Evolutionary conservation across 2,329 filamentous ascomycete genomes (phyloP), one percentile per base, ranked within the genome.

Genomic region (Fusarium sarcochroum): DNA sequence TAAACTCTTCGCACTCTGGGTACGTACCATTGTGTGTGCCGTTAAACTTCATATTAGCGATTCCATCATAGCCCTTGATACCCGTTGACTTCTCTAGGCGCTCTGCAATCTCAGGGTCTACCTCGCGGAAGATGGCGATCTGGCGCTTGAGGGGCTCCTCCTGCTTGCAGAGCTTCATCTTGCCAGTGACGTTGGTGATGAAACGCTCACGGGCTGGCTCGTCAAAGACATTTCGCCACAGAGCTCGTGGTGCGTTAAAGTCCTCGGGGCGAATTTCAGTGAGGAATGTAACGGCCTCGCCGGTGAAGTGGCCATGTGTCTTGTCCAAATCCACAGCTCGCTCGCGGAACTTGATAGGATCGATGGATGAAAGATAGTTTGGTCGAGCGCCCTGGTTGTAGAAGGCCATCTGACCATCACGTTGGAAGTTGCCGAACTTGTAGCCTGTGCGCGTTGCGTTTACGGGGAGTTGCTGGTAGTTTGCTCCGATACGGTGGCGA

Each of bases 91-190:
- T 89, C 81, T 90, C 88, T 1, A 90, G 74, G 1, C 87, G 80
- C 11, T 78, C 74, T 0, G 87, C 88, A 27, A 90, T 79, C 49
- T 90, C 87, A 1, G 85, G 80, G 8, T 84, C 85, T 0, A 90
- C 88, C 73, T 90, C 87, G 3, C 88, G 81, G 82, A 90, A 90
- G 74, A 90, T 90, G 52, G 83, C 85, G 61, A 90, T 90, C 77
- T 90, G 87, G 17, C 88, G 80, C 82, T 88, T 89, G 76, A 90
- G 80, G 5, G 89, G 85, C 75, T 90, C 88, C 67, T 88, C 79
- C 42, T 88, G 80, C 48, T 79, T 80, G 75, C 87, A 90, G 4
- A 83, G 82, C 27, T 77, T 80, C 87, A 90, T 90, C 77, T 90
- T 89, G 4, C 86, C 87, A 0, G 86, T 82, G 6, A 89, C 84